Percentiles rank a stretch among this genome's conserved stretches.
Conservation (phyloP, 257 asterid species). For the Petunia secreta region DNA sequence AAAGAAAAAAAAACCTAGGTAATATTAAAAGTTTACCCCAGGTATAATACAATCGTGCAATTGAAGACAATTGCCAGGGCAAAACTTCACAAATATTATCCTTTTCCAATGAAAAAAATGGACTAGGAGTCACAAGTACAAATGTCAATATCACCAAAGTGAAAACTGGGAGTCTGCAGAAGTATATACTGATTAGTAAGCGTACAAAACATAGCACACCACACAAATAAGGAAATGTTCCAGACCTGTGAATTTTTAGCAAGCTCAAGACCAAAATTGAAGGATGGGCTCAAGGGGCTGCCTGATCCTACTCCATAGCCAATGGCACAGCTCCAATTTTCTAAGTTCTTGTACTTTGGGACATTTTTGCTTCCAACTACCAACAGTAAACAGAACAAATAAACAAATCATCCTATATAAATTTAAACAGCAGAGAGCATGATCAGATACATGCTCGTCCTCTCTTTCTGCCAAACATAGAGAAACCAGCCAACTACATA, state of each 20-base stretch:
- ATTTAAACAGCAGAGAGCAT: background rate
- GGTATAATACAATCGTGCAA: constrained; percentile 20
- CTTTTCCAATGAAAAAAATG: background rate
- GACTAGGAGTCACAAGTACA: background rate
- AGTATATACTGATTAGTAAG: background rate
- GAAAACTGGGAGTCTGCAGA: background rate
- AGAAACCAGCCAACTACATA: background rate
- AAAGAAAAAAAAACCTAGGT: constrained; percentile 25
- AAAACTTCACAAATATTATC: background rate
- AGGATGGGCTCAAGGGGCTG: constrained; percentile 92
- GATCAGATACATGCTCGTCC: background rate
- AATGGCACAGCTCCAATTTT: constrained; percentile 90
- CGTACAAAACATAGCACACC: background rate
- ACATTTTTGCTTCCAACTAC: constrained; percentile 69
- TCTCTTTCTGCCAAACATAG: background rate
- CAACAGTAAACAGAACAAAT: constrained; percentile 24
- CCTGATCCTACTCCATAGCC: constrained; percentile 92
- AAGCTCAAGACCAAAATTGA: constrained; percentile 90
- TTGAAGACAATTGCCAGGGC: background rate
- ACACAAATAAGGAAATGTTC: constrained; percentile 24
- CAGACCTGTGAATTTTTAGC: constrained; percentile 82
- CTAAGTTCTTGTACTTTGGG: constrained; percentile 66
- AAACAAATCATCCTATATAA: constrained; percentile 2
- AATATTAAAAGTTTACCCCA: background rate
- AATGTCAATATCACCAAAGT: background rate